These are phyloP conservation scores for Paratinospora sagittata DNA, from an alignment of 164 flowering plant species.

Conservation along the genomic window DNA sequence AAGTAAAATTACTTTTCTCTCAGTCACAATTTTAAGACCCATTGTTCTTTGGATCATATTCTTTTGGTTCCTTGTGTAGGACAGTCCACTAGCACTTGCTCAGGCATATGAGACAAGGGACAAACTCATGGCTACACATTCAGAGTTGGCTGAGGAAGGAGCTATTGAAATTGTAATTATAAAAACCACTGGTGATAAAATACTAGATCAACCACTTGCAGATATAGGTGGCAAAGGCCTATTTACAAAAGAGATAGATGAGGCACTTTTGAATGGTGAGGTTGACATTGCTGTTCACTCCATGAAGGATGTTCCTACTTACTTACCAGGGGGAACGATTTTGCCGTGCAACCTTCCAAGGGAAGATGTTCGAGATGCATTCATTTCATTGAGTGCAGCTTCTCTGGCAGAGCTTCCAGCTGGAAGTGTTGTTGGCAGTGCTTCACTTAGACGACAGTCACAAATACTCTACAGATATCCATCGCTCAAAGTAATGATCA, in stretches of 20 bases:
- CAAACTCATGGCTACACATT: constrained; percentile 64
- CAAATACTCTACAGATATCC: constrained; percentile 88
- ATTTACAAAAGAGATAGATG: constrained; percentile 95
- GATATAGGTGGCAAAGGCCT: constrained; percentile 98
- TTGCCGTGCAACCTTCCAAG: constrained; percentile 89
- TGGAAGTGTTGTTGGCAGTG: constrained; percentile 85
- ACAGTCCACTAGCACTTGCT: constrained; percentile 96
- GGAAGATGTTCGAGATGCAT: constrained; percentile 98
- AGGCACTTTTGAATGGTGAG: constrained; percentile 72
- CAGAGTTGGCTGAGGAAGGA: constrained; percentile 84
- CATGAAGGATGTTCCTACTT: constrained; percentile 98
- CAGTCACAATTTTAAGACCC: neutral
- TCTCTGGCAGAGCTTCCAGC: constrained; percentile 84
- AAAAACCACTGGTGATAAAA: constrained; percentile 95
- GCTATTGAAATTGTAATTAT: constrained; percentile 84
- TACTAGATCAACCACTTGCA: constrained; percentile 82
- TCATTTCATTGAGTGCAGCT: constrained; percentile 59
- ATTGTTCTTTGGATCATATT: constrained; percentile 17
- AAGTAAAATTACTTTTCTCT: neutral
- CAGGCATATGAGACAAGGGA: constrained; percentile 91
- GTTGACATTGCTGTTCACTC: constrained; percentile 98
- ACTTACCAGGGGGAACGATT: constrained; percentile 75
- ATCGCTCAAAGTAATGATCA: constrained; percentile 48
- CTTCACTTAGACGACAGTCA: constrained; percentile 93
- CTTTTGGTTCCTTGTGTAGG: constrained; percentile 34